Base-by-base conservation (phyloP, 2,329 filamentous ascomycete species). In the Venturia oleaginea region DNA sequence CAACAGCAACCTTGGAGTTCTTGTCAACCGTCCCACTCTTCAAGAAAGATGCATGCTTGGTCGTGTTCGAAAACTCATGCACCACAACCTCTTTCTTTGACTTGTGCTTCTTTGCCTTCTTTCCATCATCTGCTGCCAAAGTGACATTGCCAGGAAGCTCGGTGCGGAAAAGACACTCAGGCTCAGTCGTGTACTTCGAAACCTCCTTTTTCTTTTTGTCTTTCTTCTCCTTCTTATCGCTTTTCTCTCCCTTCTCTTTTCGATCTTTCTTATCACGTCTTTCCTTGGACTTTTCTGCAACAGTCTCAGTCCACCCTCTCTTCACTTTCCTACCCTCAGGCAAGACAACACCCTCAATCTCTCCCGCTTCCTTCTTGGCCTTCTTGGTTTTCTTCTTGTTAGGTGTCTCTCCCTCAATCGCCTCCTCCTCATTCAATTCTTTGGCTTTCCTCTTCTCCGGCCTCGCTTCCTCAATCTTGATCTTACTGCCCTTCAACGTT, bases 41-140 rank as follows among this genome's bases (percentile, higher is more conserved):
- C 65, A 97, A 76, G 72, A 96, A 97, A 4, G 84, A 89, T 0
- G 92, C 90, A 68, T 91, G 88, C 70, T 91, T 93, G 43, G 85
- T 86, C 8, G 89, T 92, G 73, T 91, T 92, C 69, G 89, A 85
- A 72, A 97, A 97, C 73, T 99, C 94, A 75, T 97, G 92, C 3
- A 97, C 83, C 4, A 91, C 79, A 1, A 87, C 81, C 66, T 89
- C 84, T 27, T 79, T 71, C 55, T 71, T 72, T 3, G 71, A 81
- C 57, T 81, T 84, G 68, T 84, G 84, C 72, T 83, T 85, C 69
- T 85, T 86, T 68, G 83, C 86, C 69, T 81, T 81, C 67, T 80
- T 79, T n/a, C 77, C 74, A 17, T 76, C 72, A 24, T 74, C 76
- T 67, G 80, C 79, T 54, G 78, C 76, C 62, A 79, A 76, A 19